Conservation (phyloP, 2,329 filamentous ascomycete genomes). For the Neocatenulostroma microsporum region DNA sequence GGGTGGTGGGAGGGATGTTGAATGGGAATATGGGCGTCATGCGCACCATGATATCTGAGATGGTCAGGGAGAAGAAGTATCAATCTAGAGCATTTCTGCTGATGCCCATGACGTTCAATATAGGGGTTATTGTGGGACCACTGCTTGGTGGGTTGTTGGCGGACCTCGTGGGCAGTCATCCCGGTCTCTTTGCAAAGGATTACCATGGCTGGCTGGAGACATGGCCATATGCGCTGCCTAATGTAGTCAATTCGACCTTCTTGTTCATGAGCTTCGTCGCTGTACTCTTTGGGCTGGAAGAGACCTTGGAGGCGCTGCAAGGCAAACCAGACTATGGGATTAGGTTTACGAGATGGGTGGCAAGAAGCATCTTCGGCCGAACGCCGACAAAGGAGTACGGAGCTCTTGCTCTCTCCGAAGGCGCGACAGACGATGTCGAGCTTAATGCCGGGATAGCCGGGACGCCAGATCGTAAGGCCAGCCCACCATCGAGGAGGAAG, state of each 20-base stretch:
- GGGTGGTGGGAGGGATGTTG: conserved; percentile 57
- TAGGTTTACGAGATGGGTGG: conserved; percentile 32
- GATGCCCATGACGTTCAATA: conserved; percentile 61
- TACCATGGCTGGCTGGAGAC: conserved; percentile 55
- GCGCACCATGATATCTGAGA: conserved; percentile 66
- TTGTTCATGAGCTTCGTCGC: conserved; percentile 48
- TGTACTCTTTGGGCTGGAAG: conserved; percentile 59
- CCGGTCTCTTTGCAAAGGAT: conserved; percentile 55
- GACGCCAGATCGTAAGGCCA: too few species aligned
- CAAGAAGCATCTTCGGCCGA: conserved; percentile 28
- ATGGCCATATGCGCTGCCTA: conserved; percentile 64
- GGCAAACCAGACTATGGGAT: conserved; percentile 36
- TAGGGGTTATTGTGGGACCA: conserved; percentile 42
- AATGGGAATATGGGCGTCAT: conserved; percentile 70
- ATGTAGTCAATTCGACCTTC: conserved; percentile 56
- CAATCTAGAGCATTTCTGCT: conserved; percentile 51
- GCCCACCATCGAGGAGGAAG: conserved; percentile 16
- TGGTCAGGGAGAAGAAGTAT: conserved; percentile 59
- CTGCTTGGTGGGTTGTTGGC: conserved; percentile 60
- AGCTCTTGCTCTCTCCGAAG: conserved; percentile 24
- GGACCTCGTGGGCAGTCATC: conserved; percentile 56
- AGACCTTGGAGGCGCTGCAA: conserved; percentile 41
- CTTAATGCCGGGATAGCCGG: too few species aligned
- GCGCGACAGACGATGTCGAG: conserved; percentile 18
- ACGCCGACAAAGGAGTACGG: conserved; percentile 25